A percentile compares a stretch with the other conserved stretches of the same genome.
phyloP scores from a whole-genome alignment of 139 green algal species.

The Asterochloris erici region DNA sequence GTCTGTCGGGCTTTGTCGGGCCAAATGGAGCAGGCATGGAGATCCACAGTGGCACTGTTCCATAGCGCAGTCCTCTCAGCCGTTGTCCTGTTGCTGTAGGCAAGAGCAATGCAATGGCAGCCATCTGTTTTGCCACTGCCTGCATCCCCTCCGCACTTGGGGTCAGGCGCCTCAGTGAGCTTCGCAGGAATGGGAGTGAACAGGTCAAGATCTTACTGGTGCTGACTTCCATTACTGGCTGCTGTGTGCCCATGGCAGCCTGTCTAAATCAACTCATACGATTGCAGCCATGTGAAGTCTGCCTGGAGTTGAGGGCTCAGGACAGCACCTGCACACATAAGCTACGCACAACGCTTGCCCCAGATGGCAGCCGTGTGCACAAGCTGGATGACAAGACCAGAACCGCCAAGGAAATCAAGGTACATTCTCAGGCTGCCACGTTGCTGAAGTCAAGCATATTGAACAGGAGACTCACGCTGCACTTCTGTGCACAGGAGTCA shows the following conservation, averaged over 20 bases:
- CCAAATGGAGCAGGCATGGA: not conserved
- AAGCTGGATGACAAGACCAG: constrained; percentile 7
- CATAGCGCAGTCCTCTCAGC: no score
- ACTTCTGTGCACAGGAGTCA: no score
- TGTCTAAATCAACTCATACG: not conserved
- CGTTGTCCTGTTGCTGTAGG: not conserved
- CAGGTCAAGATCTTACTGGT: not conserved
- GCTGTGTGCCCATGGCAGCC: not conserved
- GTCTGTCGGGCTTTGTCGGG: constrained; percentile 1
- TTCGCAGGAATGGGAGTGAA: constrained; percentile 1
- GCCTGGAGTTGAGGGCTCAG: not conserved
- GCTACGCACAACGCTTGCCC: not conserved
- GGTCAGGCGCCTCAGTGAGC: constrained; percentile 1
- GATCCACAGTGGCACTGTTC: no score
- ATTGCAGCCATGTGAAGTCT: not conserved
- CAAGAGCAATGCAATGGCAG: constrained; percentile 7
- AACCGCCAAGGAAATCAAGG: constrained; percentile 12
- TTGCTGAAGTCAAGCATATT: not conserved
- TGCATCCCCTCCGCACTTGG: not conserved
- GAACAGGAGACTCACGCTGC: no score
- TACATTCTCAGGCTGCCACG: not conserved
- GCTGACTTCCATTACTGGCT: not conserved
- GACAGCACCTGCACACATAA: not conserved
- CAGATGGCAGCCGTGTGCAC: constrained; percentile 1
- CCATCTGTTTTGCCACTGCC: constrained; percentile 7